These are phyloP conservation scores for Xylariales sp. DNA, from an alignment of 2,329 filamentous ascomycete genomes.

Conservation along the genomic window DNA sequence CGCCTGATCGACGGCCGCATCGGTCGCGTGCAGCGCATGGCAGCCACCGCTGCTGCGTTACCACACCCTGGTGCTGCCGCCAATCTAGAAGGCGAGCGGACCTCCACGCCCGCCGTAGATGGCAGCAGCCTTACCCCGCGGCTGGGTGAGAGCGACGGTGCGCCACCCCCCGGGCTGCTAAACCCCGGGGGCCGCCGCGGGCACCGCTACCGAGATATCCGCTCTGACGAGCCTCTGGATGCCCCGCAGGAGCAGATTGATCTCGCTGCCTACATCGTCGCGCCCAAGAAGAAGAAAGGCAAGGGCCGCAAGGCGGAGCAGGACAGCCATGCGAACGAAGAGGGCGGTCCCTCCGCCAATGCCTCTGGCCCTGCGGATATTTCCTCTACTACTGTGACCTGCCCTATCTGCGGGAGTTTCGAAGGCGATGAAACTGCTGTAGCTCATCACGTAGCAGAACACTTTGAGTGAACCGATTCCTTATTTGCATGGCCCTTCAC, in stretches of 20 bases:
- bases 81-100: slow-evolving; percentile 10
- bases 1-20: slow-evolving; percentile 67
- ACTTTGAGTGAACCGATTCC: slow-evolving; percentile 50
- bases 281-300: slow-evolving; percentile 24
- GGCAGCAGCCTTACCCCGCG: not conserved
- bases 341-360: slow-evolving; percentile 6
- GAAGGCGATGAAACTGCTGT: slow-evolving; percentile 66
- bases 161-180: slow-evolving; percentile 11
- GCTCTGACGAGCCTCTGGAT: slow-evolving; percentile 28
- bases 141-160: slow-evolving; percentile 1
- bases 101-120: slow-evolving; percentile 1
- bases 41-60: slow-evolving; percentile 7
- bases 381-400: slow-evolving; percentile 33
- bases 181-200: slow-evolving; percentile 9
- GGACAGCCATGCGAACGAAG: slow-evolving; percentile 9
- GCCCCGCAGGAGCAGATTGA: slow-evolving; percentile 39
- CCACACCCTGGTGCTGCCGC: slow-evolving; percentile 5
- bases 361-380: slow-evolving; percentile 15
- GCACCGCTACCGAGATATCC: slow-evolving; percentile 25
- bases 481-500: no score
- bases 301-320: slow-evolving; percentile 18
- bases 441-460: slow-evolving; percentile 59
- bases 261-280: slow-evolving; percentile 46
- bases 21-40: slow-evolving; percentile 67
- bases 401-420: slow-evolving; percentile 63